Base-by-base conservation (phyloP, 1,139 yeast species). In the Wickerhamiella pararugosa region DNA sequence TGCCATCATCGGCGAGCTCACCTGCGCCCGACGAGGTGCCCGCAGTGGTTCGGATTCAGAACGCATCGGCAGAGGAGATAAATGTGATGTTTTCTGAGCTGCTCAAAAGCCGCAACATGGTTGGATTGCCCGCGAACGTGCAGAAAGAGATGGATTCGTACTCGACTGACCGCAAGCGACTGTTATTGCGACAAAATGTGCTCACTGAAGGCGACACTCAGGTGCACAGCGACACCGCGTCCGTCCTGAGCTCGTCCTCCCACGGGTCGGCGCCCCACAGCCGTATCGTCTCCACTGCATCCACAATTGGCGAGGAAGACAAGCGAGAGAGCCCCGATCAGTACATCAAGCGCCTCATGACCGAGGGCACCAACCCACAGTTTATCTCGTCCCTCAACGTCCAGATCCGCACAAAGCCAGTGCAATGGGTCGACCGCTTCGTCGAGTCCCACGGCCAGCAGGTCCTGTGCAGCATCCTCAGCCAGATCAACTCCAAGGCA, bases 321-420 rank as follows among this genome's bases (percentile, higher is more conserved):
- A 70, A 69, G 46, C 65, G 67, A 32, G 64, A 69, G 29, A 67
- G 80, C 4, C 94, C 95, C 1, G 83, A 77, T 49, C 76, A 73
- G 57, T 90, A 81, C 60, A 87, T 92, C 29, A 71, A 82, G 45
- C 71, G 73, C 50, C 68, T 90, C 48, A 69, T 87, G 56, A 76
- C 80, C 37, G 79, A 79, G 51, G 63, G 76, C 32, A 78, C 84
- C 42, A 68, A 82, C 5, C 66, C 78, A 3, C 73, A 74, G 41
- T 87, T 86, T 56, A 65, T 90, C 52, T 83, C 81, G 37, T 82
- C 82, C 52, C 68, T 90, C 44, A 84, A 93, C 81, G 94, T 90
- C 4, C 83, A 94, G 36, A 65, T 90, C 39, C 73, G 97, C 49
- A 84, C 97, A 0, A 96, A 87, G 57, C 93, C 93, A 35, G 71